Evolutionary conservation across 2,329 filamentous ascomycete genomes (phyloP), one percentile per base, ranked within the genome.

Genomic region (Juglanconis juglandina): DNA sequence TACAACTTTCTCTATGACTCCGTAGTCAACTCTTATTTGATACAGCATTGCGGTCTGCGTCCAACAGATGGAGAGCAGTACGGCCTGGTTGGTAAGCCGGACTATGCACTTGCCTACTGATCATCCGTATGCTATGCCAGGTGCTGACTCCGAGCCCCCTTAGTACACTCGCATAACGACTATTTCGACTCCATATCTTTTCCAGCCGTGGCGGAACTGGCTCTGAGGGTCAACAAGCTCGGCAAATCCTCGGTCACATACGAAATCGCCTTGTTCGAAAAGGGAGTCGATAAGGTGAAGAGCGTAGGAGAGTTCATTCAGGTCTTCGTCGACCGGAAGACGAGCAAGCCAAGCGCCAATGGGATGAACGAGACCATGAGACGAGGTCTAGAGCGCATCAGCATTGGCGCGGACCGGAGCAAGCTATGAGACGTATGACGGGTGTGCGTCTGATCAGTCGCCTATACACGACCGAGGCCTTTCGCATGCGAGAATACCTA

Each of bases 1-100:
- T 96, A 96, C 75, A 90, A 90, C 68, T 88, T 90, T 64, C 81
- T 96, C 59, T 95, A 96, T 73, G 94, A 98, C 77, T 93, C 91
- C 1, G 85, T 96, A 61, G 87, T 96, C 71, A 98, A 97, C 74
- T 83, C 88, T 53, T 98, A 95, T 73, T 84, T 98, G 17, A 92
- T 96, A 63, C 80, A 88, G 55, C 80, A 90, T 68, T 96, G 91
- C 73, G 83, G 83, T 11, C 84, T 96, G 56, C 76, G 89, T 65
- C 93, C 91, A 4, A 82, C 84, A 8, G 83, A 82, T 5, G 89
- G 89, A 3, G 71, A 83, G 3, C 87, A 93, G 67, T 90, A 95
- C 66, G 91, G 90, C 30, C 83, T 98, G 33, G 92, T 95, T 53
- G 62, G 62, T 62, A 53, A 59, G 62, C 44, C 34, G 3, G 17